phyloP scores from a whole-genome alignment of 495 filamentous ascomycete genomes.

The Aspergillus affinis region DNA sequence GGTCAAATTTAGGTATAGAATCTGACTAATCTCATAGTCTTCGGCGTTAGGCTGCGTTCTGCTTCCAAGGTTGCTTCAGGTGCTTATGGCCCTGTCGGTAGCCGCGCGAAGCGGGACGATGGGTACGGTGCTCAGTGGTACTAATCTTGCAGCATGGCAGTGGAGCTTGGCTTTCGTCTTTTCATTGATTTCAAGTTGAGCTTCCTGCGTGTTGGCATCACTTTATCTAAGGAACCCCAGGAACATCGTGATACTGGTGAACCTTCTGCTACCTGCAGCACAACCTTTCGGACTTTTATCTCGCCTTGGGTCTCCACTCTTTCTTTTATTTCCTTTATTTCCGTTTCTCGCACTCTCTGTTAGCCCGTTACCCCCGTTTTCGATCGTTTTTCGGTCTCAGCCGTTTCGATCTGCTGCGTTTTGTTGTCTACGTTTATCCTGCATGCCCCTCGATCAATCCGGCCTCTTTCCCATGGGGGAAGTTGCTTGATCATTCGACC shows the following conservation, averaged over 20 bases:
- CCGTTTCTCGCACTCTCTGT: constrained; percentile 36
- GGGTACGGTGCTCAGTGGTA: constrained; percentile 61
- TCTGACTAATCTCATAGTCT: constrained; percentile 87
- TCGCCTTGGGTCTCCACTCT: constrained; percentile 38
- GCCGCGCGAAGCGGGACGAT: constrained; percentile 77
- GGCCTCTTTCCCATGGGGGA: constrained; percentile 1
- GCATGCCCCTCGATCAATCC: constrained; percentile 4
- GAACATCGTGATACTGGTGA: constrained; percentile 31
- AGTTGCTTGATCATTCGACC: constrained; percentile 6
- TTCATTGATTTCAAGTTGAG: constrained; percentile 14
- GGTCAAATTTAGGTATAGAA: constrained; percentile 65
- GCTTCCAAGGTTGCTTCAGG: constrained; percentile 78
- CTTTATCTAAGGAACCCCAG: constrained; percentile 35
- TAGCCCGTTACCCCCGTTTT: constrained; percentile 39
- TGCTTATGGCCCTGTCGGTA: constrained; percentile 63
- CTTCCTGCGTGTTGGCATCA: constrained; percentile 34
- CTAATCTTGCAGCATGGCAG: constrained; percentile 47
- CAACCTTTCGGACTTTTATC: constrained; percentile 42
- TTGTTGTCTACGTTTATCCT: constrained; percentile 18
- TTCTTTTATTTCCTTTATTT: constrained; percentile 27
- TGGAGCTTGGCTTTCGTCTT: constrained; percentile 27
- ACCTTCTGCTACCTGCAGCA: constrained; percentile 37
- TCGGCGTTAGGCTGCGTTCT: constrained; percentile 92
- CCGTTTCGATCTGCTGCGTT: constrained; percentile 37
- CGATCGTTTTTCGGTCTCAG: constrained; percentile 38